Conservation (phyloP, 1,139 yeast genomes). For the Diutina ranongensis region DNA sequence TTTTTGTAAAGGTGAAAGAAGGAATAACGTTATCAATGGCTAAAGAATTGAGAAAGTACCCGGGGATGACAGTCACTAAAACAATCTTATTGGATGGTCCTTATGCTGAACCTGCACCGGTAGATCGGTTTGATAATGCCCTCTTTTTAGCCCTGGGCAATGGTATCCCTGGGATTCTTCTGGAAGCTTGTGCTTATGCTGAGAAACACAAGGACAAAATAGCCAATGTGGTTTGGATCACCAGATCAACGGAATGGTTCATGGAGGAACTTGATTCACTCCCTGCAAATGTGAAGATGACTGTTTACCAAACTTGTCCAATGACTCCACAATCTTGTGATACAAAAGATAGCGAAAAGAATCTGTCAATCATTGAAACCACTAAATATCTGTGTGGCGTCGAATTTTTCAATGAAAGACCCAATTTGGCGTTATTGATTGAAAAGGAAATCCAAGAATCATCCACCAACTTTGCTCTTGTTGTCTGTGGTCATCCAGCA, state of each 20-base stretch:
- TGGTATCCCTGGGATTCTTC: conserved; percentile 1
- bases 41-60: background rate
- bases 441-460: background rate
- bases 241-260: background rate
- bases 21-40: background rate
- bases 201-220: background rate
- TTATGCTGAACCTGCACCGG: conserved; percentile 1
- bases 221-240: background rate
- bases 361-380: background rate
- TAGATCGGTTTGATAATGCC: background rate
- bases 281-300: background rate
- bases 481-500: background rate
- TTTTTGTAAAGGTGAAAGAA: background rate
- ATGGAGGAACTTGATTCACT: background rate
- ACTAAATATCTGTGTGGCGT: background rate
- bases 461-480: background rate
- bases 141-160: background rate
- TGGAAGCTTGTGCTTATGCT: conserved; percentile 1
- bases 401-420: background rate
- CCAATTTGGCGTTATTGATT: background rate
- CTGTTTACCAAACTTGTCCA: background rate
- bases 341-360: background rate
- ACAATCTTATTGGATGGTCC: background rate
- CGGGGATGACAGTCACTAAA: background rate
- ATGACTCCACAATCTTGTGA: too few relatives aligned